Conservation (phyloP, 768 basidiomycete species). For the Agrocybe pediades region DNA sequence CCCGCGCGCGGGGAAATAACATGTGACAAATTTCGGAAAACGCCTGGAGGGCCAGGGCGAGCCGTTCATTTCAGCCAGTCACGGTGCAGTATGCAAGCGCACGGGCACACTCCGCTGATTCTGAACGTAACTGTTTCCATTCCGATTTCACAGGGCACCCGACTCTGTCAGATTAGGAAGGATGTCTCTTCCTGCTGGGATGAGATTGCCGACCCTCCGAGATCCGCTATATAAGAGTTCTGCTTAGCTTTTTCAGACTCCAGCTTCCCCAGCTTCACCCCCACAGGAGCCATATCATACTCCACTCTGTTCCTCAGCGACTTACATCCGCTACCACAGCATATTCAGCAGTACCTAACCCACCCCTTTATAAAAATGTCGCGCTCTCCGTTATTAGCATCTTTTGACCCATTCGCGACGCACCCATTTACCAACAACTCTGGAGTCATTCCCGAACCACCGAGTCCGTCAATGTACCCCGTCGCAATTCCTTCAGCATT, state of each 20-base stretch:
- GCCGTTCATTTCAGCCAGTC: not conserved
- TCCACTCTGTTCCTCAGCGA: not conserved
- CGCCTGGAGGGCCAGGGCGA: not conserved
- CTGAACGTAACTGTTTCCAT: not conserved
- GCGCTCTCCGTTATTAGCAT: conserved; percentile 35
- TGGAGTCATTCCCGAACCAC: conserved; percentile 40
- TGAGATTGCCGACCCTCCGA: not conserved
- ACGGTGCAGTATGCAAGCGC: not conserved
- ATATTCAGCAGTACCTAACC: not conserved
- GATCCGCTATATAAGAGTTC: conserved; percentile 12
- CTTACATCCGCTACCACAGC: not conserved
- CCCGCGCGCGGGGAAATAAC: conserved; percentile 19
- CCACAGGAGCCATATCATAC: not conserved
- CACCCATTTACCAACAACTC: conserved; percentile 60
- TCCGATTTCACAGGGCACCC: not conserved
- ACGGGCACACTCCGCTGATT: not conserved
- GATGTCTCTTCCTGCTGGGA: not conserved
- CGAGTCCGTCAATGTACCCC: conserved; percentile 50
- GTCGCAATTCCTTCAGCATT: conserved; percentile 35
- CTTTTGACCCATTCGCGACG: conserved; percentile 59
- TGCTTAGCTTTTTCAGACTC: not conserved
- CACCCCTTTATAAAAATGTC: conserved; percentile 23
- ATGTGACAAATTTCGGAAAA: conserved; percentile 12
- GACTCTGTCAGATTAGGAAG: not conserved
- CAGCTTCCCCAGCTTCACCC: not conserved